phyloP scores from a whole-genome alignment of 192 early-diverging fungal genomes.

The Pilobolus umbonatus region DNA sequence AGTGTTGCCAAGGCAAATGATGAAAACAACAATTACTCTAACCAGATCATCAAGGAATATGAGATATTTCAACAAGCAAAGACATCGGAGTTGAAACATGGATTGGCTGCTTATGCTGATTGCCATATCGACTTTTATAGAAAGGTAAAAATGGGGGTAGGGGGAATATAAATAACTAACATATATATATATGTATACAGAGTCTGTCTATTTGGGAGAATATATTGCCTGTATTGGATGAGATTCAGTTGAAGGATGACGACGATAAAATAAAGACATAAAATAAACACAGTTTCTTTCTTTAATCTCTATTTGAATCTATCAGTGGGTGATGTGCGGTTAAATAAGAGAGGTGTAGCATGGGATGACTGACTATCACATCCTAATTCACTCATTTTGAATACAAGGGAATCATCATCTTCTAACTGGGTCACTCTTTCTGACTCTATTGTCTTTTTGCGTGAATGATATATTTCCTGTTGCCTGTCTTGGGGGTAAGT shows the following conservation, averaged over 20 bases:
- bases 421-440: no score
- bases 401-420: conserved; percentile 36
- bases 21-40: conserved; percentile 66
- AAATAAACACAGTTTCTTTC: no score
- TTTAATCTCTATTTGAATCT: no score
- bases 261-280: no score
- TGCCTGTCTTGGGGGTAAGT: conserved; percentile 5
- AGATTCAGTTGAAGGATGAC: conserved; percentile 9
- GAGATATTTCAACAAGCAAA: conserved; percentile 80
- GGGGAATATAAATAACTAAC: neutral
- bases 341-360: no score
- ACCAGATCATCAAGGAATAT: conserved; percentile 76
- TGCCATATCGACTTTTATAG: conserved; percentile 84
- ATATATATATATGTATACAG: conserved; percentile 28
- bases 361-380: neutral
- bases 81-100: conserved; percentile 73
- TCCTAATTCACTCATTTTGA: conserved; percentile 34
- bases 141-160: conserved; percentile 43
- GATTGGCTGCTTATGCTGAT: conserved; percentile 68
- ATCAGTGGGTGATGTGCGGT: no score
- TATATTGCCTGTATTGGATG: conserved; percentile 77
- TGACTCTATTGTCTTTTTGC: no score
- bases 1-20: conserved; percentile 74
- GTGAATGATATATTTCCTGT: no score
- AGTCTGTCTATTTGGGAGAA: conserved; percentile 74